phyloP scores from a whole-genome alignment of 106 monocot genomes.

The Cymbidium sinense region DNA sequence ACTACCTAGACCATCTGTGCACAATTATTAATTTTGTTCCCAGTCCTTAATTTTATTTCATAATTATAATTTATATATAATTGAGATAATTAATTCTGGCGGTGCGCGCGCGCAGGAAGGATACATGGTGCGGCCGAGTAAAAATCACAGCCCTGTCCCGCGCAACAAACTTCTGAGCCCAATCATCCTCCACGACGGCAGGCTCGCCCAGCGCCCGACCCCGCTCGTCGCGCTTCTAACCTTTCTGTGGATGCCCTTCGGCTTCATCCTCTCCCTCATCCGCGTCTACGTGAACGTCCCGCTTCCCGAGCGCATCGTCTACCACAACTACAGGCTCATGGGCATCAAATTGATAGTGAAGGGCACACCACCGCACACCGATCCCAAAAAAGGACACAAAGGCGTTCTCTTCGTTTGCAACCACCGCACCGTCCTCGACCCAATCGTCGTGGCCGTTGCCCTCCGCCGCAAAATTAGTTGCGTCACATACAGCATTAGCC shows the following conservation, averaged over 20 bases:
- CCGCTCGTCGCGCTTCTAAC: slow-evolving; percentile 60
- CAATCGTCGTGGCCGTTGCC: slow-evolving; percentile 60
- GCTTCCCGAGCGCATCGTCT: slow-evolving; percentile 65
- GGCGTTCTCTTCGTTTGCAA: slow-evolving; percentile 93
- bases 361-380: slow-evolving; percentile 41
- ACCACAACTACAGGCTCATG: slow-evolving; percentile 46
- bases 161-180: slow-evolving; percentile 43
- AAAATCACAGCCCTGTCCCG: slow-evolving; percentile 20
- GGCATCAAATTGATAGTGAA: slow-evolving; percentile 56
- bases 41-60: too few relatives aligned
- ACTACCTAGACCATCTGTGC: too few relatives aligned
- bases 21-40: too few relatives aligned
- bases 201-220: slow-evolving; percentile 71
- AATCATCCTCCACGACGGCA: slow-evolving; percentile 89
- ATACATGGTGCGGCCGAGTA: slow-evolving; percentile 24
- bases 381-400: slow-evolving; percentile 20
- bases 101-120: slow-evolving; percentile 24
- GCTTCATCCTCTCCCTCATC: slow-evolving; percentile 45
- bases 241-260: slow-evolving; percentile 82
- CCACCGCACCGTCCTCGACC: slow-evolving; percentile 91
- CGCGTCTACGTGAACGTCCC: slow-evolving; percentile 65
- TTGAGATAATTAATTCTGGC: too few relatives aligned
- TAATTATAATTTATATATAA: too few relatives aligned
- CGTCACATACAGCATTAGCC: slow-evolving; percentile 88
- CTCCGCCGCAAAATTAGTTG: slow-evolving; percentile 70